Conservation (phyloP, 2,329 filamentous ascomycete genomes). For the Nigrograna mackinnonii region DNA sequence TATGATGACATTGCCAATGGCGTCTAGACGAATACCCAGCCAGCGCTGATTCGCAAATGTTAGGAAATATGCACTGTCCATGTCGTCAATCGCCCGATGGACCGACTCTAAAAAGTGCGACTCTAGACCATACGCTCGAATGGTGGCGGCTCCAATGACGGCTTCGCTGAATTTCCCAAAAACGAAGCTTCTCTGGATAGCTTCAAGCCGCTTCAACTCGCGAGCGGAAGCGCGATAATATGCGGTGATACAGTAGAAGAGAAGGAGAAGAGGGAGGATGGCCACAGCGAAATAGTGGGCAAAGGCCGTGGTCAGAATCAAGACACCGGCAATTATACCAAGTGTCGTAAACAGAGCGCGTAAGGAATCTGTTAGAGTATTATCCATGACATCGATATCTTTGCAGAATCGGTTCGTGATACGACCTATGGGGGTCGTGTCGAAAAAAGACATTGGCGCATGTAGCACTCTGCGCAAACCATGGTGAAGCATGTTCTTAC, state of each 20-base stretch:
- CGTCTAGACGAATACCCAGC: conserved; percentile 92
- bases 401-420: conserved; percentile 97
- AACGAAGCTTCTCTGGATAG: conserved; percentile 91
- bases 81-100: conserved; percentile 95
- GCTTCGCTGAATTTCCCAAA: conserved; percentile 99
- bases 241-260: conserved; percentile 92
- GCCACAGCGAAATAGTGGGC: conserved; percentile 80
- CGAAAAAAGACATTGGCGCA: conserved; percentile 98
- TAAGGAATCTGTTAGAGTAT: not conserved
- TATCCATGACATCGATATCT: conserved; percentile 50
- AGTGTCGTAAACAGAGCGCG: conserved; percentile 1
- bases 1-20: conserved; percentile 94
- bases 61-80: conserved; percentile 91
- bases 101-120: conserved; percentile 87
- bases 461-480: conserved; percentile 98
- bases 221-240: conserved; percentile 97
- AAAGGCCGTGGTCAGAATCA: conserved; percentile 83
- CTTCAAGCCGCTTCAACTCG: conserved; percentile 94
- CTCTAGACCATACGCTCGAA: conserved; percentile 91
- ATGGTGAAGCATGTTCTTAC: conserved; percentile 91
- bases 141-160: conserved; percentile 89
- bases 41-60: conserved; percentile 92
- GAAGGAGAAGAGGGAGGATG: conserved; percentile 76
- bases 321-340: conserved; percentile 53
- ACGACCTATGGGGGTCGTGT: conserved; percentile 93